Conservation (phyloP, 106 monocot species). For the Agapanthus africanus region DNA sequence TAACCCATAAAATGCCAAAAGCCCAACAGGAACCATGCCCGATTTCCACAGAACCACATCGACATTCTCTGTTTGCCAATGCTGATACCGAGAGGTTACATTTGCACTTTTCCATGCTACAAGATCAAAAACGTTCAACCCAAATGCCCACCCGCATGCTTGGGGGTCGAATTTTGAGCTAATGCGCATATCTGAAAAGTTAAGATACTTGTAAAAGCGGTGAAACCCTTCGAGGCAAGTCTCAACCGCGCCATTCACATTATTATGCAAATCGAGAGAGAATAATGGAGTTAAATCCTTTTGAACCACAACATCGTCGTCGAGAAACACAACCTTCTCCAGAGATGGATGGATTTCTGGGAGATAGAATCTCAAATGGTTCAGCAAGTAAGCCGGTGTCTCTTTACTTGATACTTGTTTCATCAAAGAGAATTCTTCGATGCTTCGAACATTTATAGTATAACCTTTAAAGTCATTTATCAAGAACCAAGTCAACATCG, state of each 20-base stretch:
- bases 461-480: conserved; percentile 37
- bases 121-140: conserved; percentile 64
- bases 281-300: conserved; percentile 56
- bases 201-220: conserved; percentile 50
- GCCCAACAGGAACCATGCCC: conserved; percentile 39
- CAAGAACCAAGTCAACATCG: conserved; percentile 55
- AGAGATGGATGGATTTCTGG: conserved; percentile 47
- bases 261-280: conserved; percentile 55
- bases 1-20: conserved; percentile 48
- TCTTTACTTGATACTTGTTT: not conserved
- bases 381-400: conserved; percentile 19
- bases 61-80: conserved; percentile 45
- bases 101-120: conserved; percentile 59
- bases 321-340: conserved; percentile 61
- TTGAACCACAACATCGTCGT: conserved; percentile 68
- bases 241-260: conserved; percentile 71
- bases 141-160: conserved; percentile 67
- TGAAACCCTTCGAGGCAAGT: conserved; percentile 63
- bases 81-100: conserved; percentile 37
- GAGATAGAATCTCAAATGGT: conserved; percentile 54
- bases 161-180: conserved; percentile 57
- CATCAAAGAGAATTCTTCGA: conserved; percentile 34
- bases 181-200: conserved; percentile 48
- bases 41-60: conserved; percentile 36
- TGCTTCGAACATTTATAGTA: conserved; percentile 27